These are phyloP conservation scores for Smallanthus sonchifolius DNA, from an alignment of 129 eudicot genomes.

Conservation along the genomic window DNA sequence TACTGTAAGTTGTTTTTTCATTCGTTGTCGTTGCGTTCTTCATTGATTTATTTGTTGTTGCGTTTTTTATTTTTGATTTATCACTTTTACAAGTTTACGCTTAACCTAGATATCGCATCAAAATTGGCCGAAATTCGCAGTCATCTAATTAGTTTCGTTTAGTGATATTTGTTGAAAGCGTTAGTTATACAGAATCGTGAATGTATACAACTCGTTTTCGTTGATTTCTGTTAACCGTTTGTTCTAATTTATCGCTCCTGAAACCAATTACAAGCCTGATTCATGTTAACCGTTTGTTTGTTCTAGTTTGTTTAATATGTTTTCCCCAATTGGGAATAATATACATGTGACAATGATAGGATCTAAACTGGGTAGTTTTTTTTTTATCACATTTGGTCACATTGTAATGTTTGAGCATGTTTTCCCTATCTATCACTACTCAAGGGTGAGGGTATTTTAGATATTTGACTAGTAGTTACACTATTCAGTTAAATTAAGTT, in stretches of 20 bases:
- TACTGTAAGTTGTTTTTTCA: not conserved
- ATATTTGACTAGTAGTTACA: not conserved
- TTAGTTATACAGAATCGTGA: not conserved
- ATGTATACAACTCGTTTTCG: not conserved
- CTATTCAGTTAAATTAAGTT: not conserved
- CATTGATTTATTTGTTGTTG: not conserved
- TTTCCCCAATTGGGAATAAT: conserved; percentile 4
- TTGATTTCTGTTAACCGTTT: not conserved
- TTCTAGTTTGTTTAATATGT: not conserved
- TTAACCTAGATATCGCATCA: not conserved
- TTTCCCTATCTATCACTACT: not conserved
- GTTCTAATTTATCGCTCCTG: not conserved
- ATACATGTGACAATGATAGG: conserved; percentile 1
- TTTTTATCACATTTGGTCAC: not conserved
- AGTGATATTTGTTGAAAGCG: not conserved
- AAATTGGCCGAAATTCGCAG: not conserved
- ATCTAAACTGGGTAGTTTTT: not conserved
- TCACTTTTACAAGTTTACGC: not conserved
- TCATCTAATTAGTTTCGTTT: not conserved
- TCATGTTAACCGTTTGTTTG: too few species aligned
- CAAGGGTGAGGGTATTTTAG: too few species aligned
- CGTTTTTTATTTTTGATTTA: not conserved
- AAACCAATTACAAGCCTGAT: not conserved
- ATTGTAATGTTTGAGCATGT: not conserved
- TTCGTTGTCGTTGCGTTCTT: not conserved